Conservation (phyloP, 768 basidiomycete species). For the Amyloporia xantha region DNA sequence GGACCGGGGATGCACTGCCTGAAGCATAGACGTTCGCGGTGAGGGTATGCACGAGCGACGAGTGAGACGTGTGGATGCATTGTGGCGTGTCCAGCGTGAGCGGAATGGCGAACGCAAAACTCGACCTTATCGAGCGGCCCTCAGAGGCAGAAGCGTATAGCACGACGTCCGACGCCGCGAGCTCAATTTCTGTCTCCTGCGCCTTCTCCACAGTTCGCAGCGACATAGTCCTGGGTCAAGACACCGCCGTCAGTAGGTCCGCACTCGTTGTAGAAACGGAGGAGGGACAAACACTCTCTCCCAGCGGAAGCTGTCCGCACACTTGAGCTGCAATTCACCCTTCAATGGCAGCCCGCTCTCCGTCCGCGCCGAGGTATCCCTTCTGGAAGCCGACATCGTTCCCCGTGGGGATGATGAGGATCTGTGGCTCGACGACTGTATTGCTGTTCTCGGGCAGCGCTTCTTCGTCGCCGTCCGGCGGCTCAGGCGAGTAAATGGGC, state of each 20-base stretch:
- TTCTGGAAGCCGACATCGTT: conserved; percentile 77
- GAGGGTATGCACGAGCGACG: conserved; percentile 64
- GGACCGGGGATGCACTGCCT: conserved; percentile 29
- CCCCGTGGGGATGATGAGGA: conserved; percentile 67
- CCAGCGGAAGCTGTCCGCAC: conserved; percentile 42
- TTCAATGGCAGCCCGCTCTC: conserved; percentile 76
- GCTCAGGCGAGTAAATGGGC: conserved; percentile 21
- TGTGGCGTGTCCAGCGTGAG: conserved; percentile 77
- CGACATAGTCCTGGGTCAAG: conserved; percentile 47
- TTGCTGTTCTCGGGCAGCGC: not conserved
- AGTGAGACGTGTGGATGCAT: conserved; percentile 70
- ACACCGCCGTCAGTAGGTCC: conserved; percentile 10
- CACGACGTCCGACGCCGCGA: conserved; percentile 48
- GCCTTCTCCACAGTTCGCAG: conserved; percentile 63
- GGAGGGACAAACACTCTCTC: conserved; percentile 66
- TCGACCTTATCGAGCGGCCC: conserved; percentile 42
- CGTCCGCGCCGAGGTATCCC: conserved; percentile 79
- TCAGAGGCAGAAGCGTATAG: conserved; percentile 42
- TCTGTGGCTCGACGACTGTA: conserved; percentile 44
- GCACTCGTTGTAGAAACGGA: too few species aligned
- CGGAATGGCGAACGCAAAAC: conserved; percentile 77
- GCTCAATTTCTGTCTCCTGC: conserved; percentile 58
- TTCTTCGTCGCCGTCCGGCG: conserved; percentile 5
- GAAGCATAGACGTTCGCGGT: conserved; percentile 53
- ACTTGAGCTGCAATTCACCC: conserved; percentile 86